Evolutionary conservation across 768 basidiomycete species (phyloP).

Genomic region (Russula emetica): DNA sequence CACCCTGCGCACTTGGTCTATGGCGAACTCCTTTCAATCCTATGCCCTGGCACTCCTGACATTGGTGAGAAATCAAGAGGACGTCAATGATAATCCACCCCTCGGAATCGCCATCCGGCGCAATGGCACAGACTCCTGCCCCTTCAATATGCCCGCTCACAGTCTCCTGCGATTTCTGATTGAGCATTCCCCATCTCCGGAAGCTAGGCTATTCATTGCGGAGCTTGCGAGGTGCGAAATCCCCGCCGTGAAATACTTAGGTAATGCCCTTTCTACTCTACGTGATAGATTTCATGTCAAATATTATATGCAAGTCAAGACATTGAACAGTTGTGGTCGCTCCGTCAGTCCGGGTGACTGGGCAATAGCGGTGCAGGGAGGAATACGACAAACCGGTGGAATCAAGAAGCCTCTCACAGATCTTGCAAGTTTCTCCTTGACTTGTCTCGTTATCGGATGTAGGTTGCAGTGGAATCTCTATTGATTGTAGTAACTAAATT

Average conservation of each 20-base stretch:
- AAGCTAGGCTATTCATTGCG: background rate
- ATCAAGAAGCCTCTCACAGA: background rate
- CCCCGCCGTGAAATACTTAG: background rate
- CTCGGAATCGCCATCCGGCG: background rate
- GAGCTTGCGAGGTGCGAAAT: background rate
- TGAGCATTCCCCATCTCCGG: background rate
- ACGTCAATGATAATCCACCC: too few relatives aligned
- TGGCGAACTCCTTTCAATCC: too few relatives aligned
- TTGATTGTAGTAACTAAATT: too few relatives aligned
- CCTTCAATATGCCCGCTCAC: too few relatives aligned
- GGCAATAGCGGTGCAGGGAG: background rate
- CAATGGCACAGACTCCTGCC: too few relatives aligned
- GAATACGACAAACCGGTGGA: too few relatives aligned
- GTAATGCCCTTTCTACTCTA: background rate
- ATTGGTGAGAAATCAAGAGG: too few relatives aligned
- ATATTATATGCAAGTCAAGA: background rate
- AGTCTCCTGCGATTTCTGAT: background rate
- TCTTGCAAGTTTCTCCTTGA: background rate
- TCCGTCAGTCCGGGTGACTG: background rate
- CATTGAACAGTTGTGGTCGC: too few relatives aligned
- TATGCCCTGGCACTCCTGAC: too few relatives aligned
- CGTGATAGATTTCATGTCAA: background rate
- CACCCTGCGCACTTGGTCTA: too few relatives aligned
- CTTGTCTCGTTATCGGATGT: background rate
- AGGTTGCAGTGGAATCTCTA: background rate